Base-by-base conservation (phyloP, 78 protist genomes). In the Capsaspora owczarzaki region DNA sequence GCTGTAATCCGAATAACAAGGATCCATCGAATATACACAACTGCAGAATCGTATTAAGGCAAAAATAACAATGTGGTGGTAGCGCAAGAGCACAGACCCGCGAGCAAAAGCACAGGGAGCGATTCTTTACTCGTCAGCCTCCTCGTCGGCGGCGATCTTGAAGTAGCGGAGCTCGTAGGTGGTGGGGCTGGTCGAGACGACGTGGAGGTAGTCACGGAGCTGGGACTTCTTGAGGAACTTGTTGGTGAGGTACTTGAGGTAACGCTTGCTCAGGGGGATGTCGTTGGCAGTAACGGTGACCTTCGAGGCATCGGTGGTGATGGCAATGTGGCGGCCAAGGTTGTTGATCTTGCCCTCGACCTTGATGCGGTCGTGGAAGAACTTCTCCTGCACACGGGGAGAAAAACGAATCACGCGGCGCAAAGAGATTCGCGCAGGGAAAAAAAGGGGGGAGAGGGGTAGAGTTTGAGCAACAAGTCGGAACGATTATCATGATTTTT, bases 181-280 rank as follows among this genome's bases (percentile, higher is more conserved):
- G 42, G 23, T 1, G 89, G 90, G 92, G 81, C 61, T 56, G 76
- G 88, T 83, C 51, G 96, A 85, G 51, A 93, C 86, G 40, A 93
- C 91, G 76, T 90, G 92, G 44, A 94, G 74, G 86, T 74, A 94
- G 76, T 94, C 97, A 14, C 94, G 71, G 69, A 92, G 77, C 76
- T 89, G 69, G 51, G 85, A 60, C 90, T 90, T 88, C 86, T 92
- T 93, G 56, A 94, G 82, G 90, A 61, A 94, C 90, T 93, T 93
- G 92, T 94, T 93, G 61, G 96, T 80, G 35, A 94, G 84, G 84
- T 92, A 94, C 89, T 94, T 94, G 42, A 94, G 43, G 92, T 94
- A 94, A 43, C 95, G 56, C 90, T 94, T 93, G 49, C 87, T 68
- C 91, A 92, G 81, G 43, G 85, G 68, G 78, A 56, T 35, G 51